Conservation (phyloP, 805 yeast species). For the Cyberlindnera nakhonratchasimensis region DNA sequence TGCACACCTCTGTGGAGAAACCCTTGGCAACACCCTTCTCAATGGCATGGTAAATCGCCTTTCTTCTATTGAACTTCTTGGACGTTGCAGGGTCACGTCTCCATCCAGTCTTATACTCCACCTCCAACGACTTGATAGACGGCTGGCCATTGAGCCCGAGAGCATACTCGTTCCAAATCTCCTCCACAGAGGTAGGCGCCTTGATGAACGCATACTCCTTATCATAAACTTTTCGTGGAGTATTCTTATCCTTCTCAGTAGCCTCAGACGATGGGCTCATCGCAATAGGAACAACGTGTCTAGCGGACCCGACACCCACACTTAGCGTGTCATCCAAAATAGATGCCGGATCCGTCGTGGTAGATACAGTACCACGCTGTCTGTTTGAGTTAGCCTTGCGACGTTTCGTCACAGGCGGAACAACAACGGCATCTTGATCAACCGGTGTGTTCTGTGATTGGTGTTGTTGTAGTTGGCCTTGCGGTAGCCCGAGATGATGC, state of each 20-base stretch:
- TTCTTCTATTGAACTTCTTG: conserved; percentile 50
- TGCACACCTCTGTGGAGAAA: conserved; percentile 38
- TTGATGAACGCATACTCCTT: conserved; percentile 37
- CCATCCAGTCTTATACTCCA: conserved; percentile 51
- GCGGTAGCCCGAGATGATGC: conserved; percentile 5
- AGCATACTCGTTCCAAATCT: conserved; percentile 56
- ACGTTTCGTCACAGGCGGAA: conserved; percentile 12
- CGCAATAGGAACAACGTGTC: conserved; percentile 16
- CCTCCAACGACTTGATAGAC: conserved; percentile 46
- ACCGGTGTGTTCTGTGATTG: conserved; percentile 1
- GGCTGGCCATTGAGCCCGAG: conserved; percentile 51
- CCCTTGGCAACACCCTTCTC: conserved; percentile 47
- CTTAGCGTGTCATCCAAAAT: conserved; percentile 21
- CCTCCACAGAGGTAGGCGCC: conserved; percentile 45
- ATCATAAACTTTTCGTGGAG: conserved; percentile 28
- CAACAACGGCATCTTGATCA: neutral
- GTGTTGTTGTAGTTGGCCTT: conserved; percentile 1
- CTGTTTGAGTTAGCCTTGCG: conserved; percentile 17
- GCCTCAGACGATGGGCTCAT: conserved; percentile 6
- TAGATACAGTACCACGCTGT: conserved; percentile 2
- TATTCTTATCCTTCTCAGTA: conserved; percentile 19
- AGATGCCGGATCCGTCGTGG: conserved; percentile 17
- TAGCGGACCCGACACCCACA: conserved; percentile 8
- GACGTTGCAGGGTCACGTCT: conserved; percentile 51
- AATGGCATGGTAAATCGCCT: conserved; percentile 52